Conservation (phyloP, 495 filamentous ascomycete genomes). For the Aspergillus indologenus region DNA sequence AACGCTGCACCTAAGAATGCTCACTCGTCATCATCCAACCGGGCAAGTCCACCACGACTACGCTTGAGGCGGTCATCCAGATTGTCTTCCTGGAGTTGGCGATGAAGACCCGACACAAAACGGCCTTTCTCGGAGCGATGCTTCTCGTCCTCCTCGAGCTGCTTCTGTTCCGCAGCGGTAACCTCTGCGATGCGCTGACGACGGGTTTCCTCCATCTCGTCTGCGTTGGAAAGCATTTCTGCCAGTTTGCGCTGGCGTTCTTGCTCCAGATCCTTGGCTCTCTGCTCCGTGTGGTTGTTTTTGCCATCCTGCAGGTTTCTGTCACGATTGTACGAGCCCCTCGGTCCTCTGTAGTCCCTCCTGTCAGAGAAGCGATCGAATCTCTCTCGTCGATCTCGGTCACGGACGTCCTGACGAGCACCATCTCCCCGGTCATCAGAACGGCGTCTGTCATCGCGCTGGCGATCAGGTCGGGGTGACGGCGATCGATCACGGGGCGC, state of each 20-base stretch:
- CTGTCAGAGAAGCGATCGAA: slow-evolving; percentile 13
- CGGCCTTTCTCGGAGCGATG: slow-evolving; percentile 41
- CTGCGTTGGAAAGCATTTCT: slow-evolving; percentile 85
- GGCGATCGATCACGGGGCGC: slow-evolving; percentile 19
- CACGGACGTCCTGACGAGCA: slow-evolving; percentile 1
- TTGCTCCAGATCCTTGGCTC: slow-evolving; percentile 31
- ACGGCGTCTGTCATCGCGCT: slow-evolving; percentile 11
- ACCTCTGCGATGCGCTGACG: slow-evolving; percentile 67
- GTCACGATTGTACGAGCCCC: slow-evolving; percentile 25
- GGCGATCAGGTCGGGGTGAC: slow-evolving; percentile 23
- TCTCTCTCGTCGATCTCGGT: slow-evolving; percentile 18
- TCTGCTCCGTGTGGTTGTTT: slow-evolving; percentile 7
- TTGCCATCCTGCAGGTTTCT: slow-evolving; percentile 19
- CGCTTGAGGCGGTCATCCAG: slow-evolving; percentile 43
- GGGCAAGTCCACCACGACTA: slow-evolving; percentile 37
- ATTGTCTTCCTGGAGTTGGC: slow-evolving; percentile 39
- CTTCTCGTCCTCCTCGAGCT: slow-evolving; percentile 59
- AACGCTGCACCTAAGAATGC: background rate
- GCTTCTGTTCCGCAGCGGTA: slow-evolving; percentile 59
- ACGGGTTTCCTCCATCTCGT: slow-evolving; percentile 70
- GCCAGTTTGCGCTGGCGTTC: slow-evolving; percentile 62
- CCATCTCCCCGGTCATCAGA: slow-evolving; percentile 13
- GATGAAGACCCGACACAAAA: slow-evolving; percentile 42
- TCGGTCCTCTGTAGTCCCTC: slow-evolving; percentile 18
- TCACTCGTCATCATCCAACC: slow-evolving; percentile 34